Evolutionary conservation across 495 filamentous ascomycete species (phyloP), one percentile per base, ranked within the genome.

Genomic region (Pseudoneurospora amorphoporcata): DNA sequence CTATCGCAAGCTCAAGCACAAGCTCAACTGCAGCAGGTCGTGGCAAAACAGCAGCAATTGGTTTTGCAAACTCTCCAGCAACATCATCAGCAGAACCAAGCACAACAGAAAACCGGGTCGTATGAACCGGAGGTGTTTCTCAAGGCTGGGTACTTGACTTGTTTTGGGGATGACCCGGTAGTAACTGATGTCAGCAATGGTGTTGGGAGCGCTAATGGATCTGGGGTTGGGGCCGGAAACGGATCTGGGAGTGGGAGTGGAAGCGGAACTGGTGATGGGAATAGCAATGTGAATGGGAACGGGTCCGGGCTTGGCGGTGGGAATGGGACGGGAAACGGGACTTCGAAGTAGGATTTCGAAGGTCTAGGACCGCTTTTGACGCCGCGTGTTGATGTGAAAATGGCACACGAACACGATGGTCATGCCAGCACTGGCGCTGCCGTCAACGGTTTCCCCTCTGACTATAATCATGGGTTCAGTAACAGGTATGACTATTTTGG

Each of bases 81-180:
- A 6, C 53, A 65, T 8, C 53, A 37, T 0, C 53, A 65, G 23
- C 53, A 61, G 23, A 29, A 12, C 14, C 53, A 72, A 39, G 29
- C 61, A 14, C 23, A 39, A 68, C 40, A 40, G 23, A 39, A 42
- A n/a, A 17, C n/a, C 8, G 10, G 37, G 19, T 9, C 10, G 37
- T 72, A 53, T 17, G 71, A 77, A 38, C 47, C 75, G 1, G 32
- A 47, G 3, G 41, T 37, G 7, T 29, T 76, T 9, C 17, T 77
- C 69, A 72, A 68, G 53, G 17, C 35, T 4, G 76, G 76, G 39
- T 77, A 77, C 40, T 39, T 77, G 0, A 70, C 68, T 19, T 75
- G 47, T 4, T 74, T 76, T 69, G 70, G 72, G 8, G 75, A 73
- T 23, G 68, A 37, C 19, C 32, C 12, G 14, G 17, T 12, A 29